These are phyloP conservation scores for Tephrocybe rancida DNA, from an alignment of 768 basidiomycete species.

Conservation along the genomic window DNA sequence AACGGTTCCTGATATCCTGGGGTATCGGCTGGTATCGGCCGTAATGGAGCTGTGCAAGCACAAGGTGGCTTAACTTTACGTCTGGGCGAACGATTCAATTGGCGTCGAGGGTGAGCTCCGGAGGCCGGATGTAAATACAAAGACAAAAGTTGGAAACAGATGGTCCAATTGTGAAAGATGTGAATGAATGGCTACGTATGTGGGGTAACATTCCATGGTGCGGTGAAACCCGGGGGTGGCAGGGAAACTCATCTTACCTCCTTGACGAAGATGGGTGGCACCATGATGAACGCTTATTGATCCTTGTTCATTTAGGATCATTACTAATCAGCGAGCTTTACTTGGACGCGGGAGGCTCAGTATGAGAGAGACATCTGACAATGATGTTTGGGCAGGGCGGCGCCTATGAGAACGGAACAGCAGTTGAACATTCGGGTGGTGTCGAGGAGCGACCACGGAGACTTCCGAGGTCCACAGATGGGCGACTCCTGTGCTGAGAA, in stretches of 20 bases:
- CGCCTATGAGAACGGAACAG: constrained; percentile 17
- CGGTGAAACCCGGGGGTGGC: constrained; percentile 15
- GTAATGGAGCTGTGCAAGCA: background rate
- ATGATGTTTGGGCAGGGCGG: background rate
- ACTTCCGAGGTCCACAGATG: constrained; percentile 13
- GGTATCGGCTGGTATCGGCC: constrained; percentile 5
- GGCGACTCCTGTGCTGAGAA: background rate
- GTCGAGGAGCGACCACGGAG: constrained; percentile 5
- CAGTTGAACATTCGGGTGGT: background rate
- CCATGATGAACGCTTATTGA: constrained; percentile 12
- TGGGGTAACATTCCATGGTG: constrained; percentile 6
- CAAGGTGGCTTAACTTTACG: background rate
- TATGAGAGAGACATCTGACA: constrained; percentile 4
- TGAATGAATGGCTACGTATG: background rate
- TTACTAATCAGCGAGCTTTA: constrained; percentile 10
- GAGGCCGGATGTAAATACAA: background rate
- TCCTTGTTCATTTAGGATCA: constrained; percentile 12
- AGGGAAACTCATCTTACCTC: constrained; percentile 6
- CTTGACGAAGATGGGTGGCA: background rate
- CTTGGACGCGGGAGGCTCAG: background rate
- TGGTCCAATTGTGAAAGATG: background rate
- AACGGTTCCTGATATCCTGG: background rate
- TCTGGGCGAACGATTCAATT: no score
- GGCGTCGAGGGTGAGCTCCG: background rate
- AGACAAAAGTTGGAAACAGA: background rate